Conservation (phyloP, 2,329 filamentous ascomycete species). For the Aspergillus chevalieri region DNA sequence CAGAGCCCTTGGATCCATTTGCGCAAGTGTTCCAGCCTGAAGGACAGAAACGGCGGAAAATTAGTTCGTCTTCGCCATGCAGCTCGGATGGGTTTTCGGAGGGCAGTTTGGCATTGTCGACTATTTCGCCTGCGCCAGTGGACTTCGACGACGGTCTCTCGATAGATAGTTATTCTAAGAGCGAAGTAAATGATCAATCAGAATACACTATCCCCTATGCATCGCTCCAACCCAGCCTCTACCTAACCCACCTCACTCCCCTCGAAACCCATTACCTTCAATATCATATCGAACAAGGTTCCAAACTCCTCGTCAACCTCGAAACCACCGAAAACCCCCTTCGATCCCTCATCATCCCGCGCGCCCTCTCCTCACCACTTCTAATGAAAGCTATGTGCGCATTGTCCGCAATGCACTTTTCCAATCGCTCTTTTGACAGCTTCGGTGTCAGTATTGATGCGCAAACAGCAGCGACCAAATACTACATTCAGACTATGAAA, state of each 20-base stretch:
- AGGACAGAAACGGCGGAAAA: constrained; percentile 15
- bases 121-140: neutral
- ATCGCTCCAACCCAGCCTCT: constrained; percentile 11
- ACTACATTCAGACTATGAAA: constrained; percentile 29
- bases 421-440: constrained; percentile 22
- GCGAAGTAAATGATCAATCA: neutral
- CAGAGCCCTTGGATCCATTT: constrained; percentile 27
- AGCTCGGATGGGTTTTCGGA: constrained; percentile 10
- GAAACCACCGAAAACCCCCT: constrained; percentile 32
- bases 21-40: constrained; percentile 23
- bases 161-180: neutral
- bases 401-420: constrained; percentile 32
- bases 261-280: constrained; percentile 32
- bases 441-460: constrained; percentile 13
- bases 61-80: constrained; percentile 10
- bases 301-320: constrained; percentile 30
- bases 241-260: constrained; percentile 22
- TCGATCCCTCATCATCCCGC: constrained; percentile 29
- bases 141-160: constrained; percentile 1
- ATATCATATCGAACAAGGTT: constrained; percentile 31
- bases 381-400: constrained; percentile 33
- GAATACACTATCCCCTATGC: neutral
- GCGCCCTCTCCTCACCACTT: constrained; percentile 30
- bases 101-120: constrained; percentile 4
- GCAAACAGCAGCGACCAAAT: constrained; percentile 25